Evolutionary conservation across 2,329 filamentous ascomycete genomes (phyloP).

Genomic region (Aspergillus pseudoterreus): DNA sequence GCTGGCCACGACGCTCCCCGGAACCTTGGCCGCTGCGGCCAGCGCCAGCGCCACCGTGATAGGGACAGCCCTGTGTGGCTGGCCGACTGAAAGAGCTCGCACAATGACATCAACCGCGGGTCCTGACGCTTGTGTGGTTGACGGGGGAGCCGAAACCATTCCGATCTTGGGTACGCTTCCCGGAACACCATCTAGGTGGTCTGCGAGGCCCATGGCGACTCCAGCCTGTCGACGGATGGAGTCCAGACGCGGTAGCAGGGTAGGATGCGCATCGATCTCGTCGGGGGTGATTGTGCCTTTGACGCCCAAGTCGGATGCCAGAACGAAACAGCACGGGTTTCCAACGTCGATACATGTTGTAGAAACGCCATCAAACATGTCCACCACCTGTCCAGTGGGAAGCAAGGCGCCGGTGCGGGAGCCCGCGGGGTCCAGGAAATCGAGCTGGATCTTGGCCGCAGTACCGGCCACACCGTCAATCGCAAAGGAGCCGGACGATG

Average conservation of each 20-base stretch:
- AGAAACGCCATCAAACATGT: slow-evolving; percentile 48
- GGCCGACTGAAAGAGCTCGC: slow-evolving; percentile 54
- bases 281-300: slow-evolving; percentile 48
- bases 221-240: slow-evolving; percentile 56
- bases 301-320: slow-evolving; percentile 49
- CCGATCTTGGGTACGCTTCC: slow-evolving; percentile 62
- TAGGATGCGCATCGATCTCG: slow-evolving; percentile 47
- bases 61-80: slow-evolving; percentile 56
- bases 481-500: slow-evolving; percentile 51
- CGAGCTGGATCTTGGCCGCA: slow-evolving; percentile 55
- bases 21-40: slow-evolving; percentile 46
- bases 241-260: slow-evolving; percentile 49
- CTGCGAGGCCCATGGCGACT: slow-evolving; percentile 58
- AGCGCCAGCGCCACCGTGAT: slow-evolving; percentile 54
- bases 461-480: slow-evolving; percentile 64
- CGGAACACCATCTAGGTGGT: slow-evolving; percentile 42
- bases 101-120: slow-evolving; percentile 38
- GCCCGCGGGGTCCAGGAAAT: slow-evolving; percentile 61
- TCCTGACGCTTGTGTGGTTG: slow-evolving; percentile 4
- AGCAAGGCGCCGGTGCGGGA: slow-evolving; percentile 61
- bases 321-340: slow-evolving; percentile 63
- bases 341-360: slow-evolving; percentile 61
- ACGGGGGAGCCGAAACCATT: slow-evolving; percentile 42
- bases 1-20: slow-evolving; percentile 38
- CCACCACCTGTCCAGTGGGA: slow-evolving; percentile 56